phyloP scores from a whole-genome alignment of 179 eudicot genomes.

The Beta lomatogona region DNA sequence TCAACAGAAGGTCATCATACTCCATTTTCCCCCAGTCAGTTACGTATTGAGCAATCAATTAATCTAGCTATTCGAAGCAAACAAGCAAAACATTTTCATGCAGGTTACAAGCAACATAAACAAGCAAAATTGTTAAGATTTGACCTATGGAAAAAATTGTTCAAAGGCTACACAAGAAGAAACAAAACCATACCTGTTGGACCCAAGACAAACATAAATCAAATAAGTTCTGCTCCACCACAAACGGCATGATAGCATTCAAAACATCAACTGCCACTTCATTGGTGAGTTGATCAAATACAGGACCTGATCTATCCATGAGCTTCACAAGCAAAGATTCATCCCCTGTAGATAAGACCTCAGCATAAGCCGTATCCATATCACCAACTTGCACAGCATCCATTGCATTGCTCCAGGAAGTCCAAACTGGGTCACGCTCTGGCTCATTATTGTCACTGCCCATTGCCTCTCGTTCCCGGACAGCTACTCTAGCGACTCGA shows the following conservation, averaged over 20 bases:
- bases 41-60: neutral
- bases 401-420: slow-evolving; percentile 93
- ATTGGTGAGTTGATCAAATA: slow-evolving; percentile 69
- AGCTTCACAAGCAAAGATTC: slow-evolving; percentile 79
- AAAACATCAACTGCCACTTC: slow-evolving; percentile 75
- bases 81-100: neutral
- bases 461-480: slow-evolving; percentile 74
- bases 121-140: neutral
- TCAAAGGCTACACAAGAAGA: neutral
- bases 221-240: slow-evolving; percentile 68
- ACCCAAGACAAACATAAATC: slow-evolving; percentile 83
- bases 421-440: slow-evolving; percentile 81
- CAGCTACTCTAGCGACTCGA: slow-evolving; percentile 63
- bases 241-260: slow-evolving; percentile 66
- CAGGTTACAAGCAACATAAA: neutral
- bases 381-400: slow-evolving; percentile 87
- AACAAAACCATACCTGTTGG: slow-evolving; percentile 74
- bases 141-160: neutral
- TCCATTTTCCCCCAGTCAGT: neutral
- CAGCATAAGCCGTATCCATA: slow-evolving; percentile 86
- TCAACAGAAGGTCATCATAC: neutral
- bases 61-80: neutral
- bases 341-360: slow-evolving; percentile 73
- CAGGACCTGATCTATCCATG: slow-evolving; percentile 83
- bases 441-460: slow-evolving; percentile 58